Evolutionary conservation across 2,329 filamentous ascomycete species (phyloP), one percentile per base, ranked within the genome.

Genomic region (Zasmidium angulare): DNA sequence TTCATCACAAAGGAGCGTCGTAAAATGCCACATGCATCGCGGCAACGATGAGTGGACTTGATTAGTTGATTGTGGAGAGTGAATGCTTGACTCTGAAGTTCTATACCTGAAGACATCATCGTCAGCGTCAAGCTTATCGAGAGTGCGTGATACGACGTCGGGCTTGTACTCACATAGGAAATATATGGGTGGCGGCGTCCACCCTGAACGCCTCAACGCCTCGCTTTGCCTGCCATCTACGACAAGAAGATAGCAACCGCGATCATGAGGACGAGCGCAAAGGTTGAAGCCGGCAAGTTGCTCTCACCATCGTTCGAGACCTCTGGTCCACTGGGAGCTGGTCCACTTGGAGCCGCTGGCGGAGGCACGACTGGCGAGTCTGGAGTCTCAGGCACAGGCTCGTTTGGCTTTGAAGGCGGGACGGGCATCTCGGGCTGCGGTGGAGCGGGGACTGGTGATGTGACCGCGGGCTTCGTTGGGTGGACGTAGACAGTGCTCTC

Each of bases 401-500:
- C 12, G 36, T 9, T 17, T 17, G 36, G 36, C 36, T 43, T 43
- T 4, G 36, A 19, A 9, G 36, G 36, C 14, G 11, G 14, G 7
- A 10, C 7, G n/a, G 36, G 36, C n/a, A 10, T 7, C 36, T 43
- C 36, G n/a, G 36, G 36, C 36, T 43, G 36, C 36, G 36, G 4
- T 43, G 36, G 36, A 29, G 26, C 6, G 6, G 36, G 36, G n/a
- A 43, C n/a, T 43, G 36, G 36, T 43, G 36, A 17, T 3, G 14
- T 43, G 36, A 43, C 36, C 36, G 36, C 36, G 9, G 36, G 36
- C 36, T 43, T 19, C 6, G 24, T 36, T 21, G 51, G 51, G 31
- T 46, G 46, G 2, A 36, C 23, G 31, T 53, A 53, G 51, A 53
- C 22, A 12, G 36, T 53, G n/a, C 31, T 53, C 51, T 53, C 51